These are phyloP conservation scores for Parmelia sp. DNA, from an alignment of 495 filamentous ascomycete species.

Conservation along the genomic window DNA sequence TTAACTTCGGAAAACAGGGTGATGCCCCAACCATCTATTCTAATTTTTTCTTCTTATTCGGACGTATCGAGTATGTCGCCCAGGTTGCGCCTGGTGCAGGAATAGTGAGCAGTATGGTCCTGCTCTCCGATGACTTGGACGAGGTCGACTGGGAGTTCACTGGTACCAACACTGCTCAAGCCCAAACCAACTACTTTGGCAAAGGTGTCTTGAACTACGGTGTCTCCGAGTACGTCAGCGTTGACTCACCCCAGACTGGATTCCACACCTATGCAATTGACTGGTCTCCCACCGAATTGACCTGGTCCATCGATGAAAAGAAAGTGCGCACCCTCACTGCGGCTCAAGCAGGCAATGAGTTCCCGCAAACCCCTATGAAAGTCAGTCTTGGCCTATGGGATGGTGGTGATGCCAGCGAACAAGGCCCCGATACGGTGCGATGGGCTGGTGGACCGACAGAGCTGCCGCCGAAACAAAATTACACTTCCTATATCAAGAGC, in stretches of 20 bases:
- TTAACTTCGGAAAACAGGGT: conserved; percentile 63
- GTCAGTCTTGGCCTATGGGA: conserved; percentile 78
- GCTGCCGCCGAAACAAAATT: conserved; percentile 51
- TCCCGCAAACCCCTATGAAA: conserved; percentile 86
- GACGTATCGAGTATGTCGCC: conserved; percentile 61
- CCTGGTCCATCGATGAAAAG: conserved; percentile 73
- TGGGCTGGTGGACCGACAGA: conserved; percentile 32
- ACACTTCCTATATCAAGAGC: conserved; percentile 59
- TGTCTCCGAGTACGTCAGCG: conserved; percentile 54
- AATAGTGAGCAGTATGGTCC: conserved; percentile 72
- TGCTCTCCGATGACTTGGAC: conserved; percentile 88
- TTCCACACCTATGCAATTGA: conserved; percentile 82
- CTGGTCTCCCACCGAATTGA: conserved; percentile 67
- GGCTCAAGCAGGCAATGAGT: conserved; percentile 57
- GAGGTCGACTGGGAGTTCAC: conserved; percentile 89
- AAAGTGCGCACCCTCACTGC: conserved; percentile 61
- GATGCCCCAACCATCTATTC: conserved; percentile 70
- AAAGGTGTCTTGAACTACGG: conserved; percentile 83
- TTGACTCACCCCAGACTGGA: conserved; percentile 56
- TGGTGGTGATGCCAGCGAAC: conserved; percentile 64
- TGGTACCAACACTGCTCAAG: conserved; percentile 55
- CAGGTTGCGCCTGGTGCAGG: conserved; percentile 67
- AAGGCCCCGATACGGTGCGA: conserved; percentile 26
- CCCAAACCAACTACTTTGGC: conserved; percentile 93
- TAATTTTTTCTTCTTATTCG: conserved; percentile 74